A percentile compares a stretch with the other conserved stretches of the same genome.
Evolutionary conservation across 768 basidiomycete genomes (phyloP).

Genomic region (Flagelloscypha sp.): DNA sequence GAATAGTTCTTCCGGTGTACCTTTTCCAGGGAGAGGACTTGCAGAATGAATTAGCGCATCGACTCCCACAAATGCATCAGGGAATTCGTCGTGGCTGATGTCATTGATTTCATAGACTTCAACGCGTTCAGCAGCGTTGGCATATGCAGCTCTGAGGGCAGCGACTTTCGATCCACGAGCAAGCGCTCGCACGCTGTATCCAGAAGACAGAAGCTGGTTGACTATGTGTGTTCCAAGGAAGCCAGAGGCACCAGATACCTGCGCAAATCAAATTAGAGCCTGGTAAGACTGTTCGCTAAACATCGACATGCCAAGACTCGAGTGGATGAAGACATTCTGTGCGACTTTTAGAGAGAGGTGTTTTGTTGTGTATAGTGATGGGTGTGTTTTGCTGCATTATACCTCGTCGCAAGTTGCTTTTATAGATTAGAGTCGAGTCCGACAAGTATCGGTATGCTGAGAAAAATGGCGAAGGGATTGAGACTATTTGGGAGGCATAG

Average conservation of each 20-base stretch:
- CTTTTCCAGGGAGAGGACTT: slow-evolving; percentile 19
- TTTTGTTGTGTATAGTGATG: too few relatives aligned
- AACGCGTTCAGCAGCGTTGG: slow-evolving; percentile 11
- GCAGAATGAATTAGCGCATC: slow-evolving; percentile 37
- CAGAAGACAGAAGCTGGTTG: slow-evolving; percentile 13
- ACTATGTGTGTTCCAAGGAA: slow-evolving; percentile 19
- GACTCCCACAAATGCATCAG: slow-evolving; percentile 38
- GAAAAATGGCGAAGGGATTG: too few relatives aligned
- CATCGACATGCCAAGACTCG: too few relatives aligned
- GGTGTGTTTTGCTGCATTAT: too few relatives aligned
- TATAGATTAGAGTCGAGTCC: too few relatives aligned
- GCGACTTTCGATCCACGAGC: slow-evolving; percentile 13
- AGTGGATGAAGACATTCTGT: too few relatives aligned
- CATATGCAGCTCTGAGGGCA: slow-evolving; percentile 6
- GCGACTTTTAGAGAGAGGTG: too few relatives aligned
- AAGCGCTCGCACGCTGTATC: slow-evolving; percentile 18
- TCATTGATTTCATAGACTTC: slow-evolving; percentile 18
- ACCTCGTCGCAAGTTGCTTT: too few relatives aligned
- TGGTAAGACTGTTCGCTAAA: too few relatives aligned
- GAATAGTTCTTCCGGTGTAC: slow-evolving; percentile 12
- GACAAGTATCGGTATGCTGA: too few relatives aligned
- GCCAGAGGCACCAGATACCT: slow-evolving; percentile 22
- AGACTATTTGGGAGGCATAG: too few relatives aligned
- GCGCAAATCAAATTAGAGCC: too few relatives aligned
- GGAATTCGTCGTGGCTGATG: slow-evolving; percentile 23